phyloP scores from a whole-genome alignment of 2,329 filamentous ascomycete species.

The Monosporascus sp. region DNA sequence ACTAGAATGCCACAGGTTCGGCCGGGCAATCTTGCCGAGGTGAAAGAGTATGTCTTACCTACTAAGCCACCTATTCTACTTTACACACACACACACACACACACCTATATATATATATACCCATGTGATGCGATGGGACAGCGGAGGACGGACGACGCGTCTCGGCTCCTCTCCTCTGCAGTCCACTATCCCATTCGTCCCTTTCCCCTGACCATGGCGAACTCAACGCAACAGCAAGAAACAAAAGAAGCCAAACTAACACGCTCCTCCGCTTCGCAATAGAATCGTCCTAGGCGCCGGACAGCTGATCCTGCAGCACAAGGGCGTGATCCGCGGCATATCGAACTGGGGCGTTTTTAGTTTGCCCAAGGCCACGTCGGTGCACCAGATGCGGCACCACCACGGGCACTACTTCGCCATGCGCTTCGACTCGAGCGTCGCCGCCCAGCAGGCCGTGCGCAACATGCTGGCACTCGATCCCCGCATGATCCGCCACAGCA shows the following conservation, averaged over 20 bases:
- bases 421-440: conserved; percentile 79
- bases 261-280: neutral
- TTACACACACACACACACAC: neutral
- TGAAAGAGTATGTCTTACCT: conserved; percentile 73
- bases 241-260: neutral
- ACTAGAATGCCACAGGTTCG: conserved; percentile 63
- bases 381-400: conserved; percentile 78
- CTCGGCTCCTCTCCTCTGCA: too few species aligned
- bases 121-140: too few species aligned
- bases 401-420: conserved; percentile 96
- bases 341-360: conserved; percentile 94
- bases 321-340: conserved; percentile 86
- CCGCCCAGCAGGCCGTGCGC: conserved; percentile 70
- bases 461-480: conserved; percentile 79
- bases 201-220: too few species aligned
- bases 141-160: too few species aligned
- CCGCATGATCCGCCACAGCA: conserved; percentile 78
- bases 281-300: conserved; percentile 88
- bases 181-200: too few species aligned
- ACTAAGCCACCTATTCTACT: neutral
- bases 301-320: conserved; percentile 72
- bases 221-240: too few species aligned
- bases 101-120: conserved; percentile 2
- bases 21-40: conserved; percentile 81
- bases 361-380: conserved; percentile 73